Evolutionary conservation across 495 filamentous ascomycete species (phyloP).

Genomic region (Amniculicola lignicola): DNA sequence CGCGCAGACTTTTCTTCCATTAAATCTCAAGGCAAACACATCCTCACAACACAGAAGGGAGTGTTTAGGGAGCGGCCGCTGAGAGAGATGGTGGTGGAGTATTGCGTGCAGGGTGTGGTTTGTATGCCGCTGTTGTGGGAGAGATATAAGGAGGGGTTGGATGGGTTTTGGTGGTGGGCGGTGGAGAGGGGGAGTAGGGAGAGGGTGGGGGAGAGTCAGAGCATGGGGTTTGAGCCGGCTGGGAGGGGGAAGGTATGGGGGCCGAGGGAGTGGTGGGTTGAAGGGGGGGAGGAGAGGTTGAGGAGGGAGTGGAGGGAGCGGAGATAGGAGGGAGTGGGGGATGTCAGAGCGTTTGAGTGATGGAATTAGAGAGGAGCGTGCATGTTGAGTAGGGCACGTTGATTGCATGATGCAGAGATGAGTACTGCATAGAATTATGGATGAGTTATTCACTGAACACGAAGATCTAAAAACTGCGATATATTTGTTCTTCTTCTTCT

Average conservation of each 20-base stretch:
- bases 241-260: background rate
- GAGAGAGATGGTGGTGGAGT: background rate
- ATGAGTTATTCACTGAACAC: no score
- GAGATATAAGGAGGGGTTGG: background rate
- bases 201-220: background rate
- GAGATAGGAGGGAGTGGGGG: background rate
- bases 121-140: background rate
- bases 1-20: background rate
- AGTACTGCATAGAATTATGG: no score
- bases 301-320: background rate
- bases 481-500: no score
- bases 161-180: background rate
- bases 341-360: no score
- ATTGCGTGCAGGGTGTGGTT: background rate
- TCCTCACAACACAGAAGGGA: background rate
- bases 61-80: background rate
- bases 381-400: no score
- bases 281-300: background rate
- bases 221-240: background rate
- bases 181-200: background rate
- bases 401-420: no score
- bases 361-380: no score
- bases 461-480: no score
- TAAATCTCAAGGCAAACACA: background rate
- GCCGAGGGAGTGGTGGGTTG: background rate